These are phyloP conservation scores for Helianthus tuberosus DNA, from an alignment of 129 eudicot genomes.

Conservation along the genomic window DNA sequence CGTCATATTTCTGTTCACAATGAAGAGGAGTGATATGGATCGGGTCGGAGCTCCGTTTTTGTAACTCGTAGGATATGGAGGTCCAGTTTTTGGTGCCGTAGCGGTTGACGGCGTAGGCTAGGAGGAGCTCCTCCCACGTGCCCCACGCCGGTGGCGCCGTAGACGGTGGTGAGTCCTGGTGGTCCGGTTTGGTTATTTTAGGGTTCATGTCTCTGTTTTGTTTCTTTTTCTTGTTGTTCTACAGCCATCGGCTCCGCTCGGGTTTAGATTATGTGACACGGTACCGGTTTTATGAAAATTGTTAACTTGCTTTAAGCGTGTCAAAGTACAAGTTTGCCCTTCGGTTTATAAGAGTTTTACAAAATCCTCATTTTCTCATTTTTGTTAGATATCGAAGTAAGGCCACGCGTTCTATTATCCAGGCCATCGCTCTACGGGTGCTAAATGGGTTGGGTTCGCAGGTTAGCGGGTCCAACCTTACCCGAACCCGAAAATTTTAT, in stretches of 20 bases:
- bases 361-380: background rate
- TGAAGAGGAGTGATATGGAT: constrained; percentile 43
- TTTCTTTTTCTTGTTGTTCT: background rate
- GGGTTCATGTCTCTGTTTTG: background rate
- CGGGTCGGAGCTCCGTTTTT: constrained; percentile 40
- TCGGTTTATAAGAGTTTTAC: background rate
- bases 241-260: constrained; percentile 36
- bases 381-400: background rate
- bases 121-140: constrained; percentile 89
- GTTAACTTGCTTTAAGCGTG: constrained; percentile 22
- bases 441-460: too few species aligned
- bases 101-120: constrained; percentile 91
- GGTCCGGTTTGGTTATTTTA: constrained; percentile 32
- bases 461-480: too few species aligned
- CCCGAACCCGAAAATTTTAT: too few species aligned
- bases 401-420: too few species aligned
- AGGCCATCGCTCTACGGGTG: too few species aligned
- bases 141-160: constrained; percentile 47
- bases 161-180: constrained; percentile 17
- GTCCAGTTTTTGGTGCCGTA: constrained; percentile 77
- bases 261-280: constrained; percentile 32
- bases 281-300: constrained; percentile 34
- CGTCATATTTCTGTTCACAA: constrained; percentile 55
- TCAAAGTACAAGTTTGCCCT: constrained; percentile 24
- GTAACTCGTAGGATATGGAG: constrained; percentile 58